A percentile compares a stretch with the other conserved stretches of the same genome.
Evolutionary conservation across 192 early-diverging fungal genomes (phyloP).

Genomic region (Dispira parvispora): DNA sequence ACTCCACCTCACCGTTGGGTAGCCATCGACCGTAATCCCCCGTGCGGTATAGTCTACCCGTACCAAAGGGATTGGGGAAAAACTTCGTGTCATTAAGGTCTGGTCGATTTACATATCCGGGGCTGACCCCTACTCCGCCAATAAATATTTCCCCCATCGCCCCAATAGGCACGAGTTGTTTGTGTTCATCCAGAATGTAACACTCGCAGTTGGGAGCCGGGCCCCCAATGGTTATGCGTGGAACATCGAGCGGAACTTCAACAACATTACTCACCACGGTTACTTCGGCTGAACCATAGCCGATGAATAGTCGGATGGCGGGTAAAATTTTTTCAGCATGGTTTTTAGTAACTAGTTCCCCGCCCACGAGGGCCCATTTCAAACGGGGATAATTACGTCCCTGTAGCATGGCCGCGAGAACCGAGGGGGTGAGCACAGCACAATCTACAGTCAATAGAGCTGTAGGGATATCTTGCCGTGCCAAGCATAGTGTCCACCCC

Average conservation of each 20-base stretch:
- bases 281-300: slow-evolving; percentile 2
- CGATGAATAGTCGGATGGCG: background rate
- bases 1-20: background rate
- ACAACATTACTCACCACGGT: background rate
- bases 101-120: background rate
- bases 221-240: background rate
- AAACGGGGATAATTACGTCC: background rate
- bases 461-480: background rate
- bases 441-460: background rate
- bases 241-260: background rate
- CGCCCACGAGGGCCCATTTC: background rate
- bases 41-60: background rate
- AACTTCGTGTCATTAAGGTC: background rate
- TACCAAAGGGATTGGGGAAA: background rate
- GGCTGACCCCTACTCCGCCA: background rate
- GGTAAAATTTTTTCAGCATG: background rate
- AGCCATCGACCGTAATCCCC: slow-evolving; percentile 1
- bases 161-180: background rate
- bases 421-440: background rate
- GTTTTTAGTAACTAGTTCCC: background rate
- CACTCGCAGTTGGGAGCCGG: background rate
- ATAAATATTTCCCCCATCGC: slow-evolving; percentile 2
- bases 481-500: background rate
- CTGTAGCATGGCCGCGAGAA: background rate
- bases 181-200: background rate